Base-by-base conservation (phyloP, 805 yeast species). In the Yamadazyma paraphyllophila region DNA sequence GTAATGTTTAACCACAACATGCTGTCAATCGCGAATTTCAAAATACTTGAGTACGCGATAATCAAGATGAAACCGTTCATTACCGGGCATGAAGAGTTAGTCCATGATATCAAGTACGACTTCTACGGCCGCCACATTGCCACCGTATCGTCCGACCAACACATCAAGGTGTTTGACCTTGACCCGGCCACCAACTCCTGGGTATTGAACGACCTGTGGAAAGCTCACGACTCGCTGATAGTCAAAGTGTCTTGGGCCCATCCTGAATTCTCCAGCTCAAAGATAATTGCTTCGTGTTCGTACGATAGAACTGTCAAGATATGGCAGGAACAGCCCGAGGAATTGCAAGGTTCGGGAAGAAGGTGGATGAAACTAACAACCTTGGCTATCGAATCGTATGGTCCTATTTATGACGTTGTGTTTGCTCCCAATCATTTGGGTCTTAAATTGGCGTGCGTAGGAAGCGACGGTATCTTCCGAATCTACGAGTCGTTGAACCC, bases 71-170 rank as follows among this genome's bases (percentile, higher is more conserved):
- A 81, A 57, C 89, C 96, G 3, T 85, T 92, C 56, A 75, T 83
- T 12, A 86, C 97, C 0, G 95, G 95, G 30, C 98, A 94, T 63
- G 96, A 89, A 57, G 99, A 94, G 63, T 75, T 92, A 45, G 82
- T 92, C 37, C 95, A 91, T 55, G 97, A 91, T 58, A 81, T 91
- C 17, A 83, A 88, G 15, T 94, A 91, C 65, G 96, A 94, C 65
- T 92, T 85, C 66, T 92, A 92, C 60, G 98, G 99, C 1, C 81
- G 83, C 44, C 88, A 90, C 50, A 73, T 94, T 46, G 99, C 98
- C 2, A 92, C 97, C 0, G 91, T 96, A 48, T 88, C 97, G 3
- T 88, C 96, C 0, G 99, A 94, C 66, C 97, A 91, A 58, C 96
- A 88, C 58, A 78, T 94, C 50, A 88, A 89, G 58, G 91, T 94